Base-by-base conservation (phyloP, 2,329 filamentous ascomycete genomes). In the Neospermospora avenae region DNA sequence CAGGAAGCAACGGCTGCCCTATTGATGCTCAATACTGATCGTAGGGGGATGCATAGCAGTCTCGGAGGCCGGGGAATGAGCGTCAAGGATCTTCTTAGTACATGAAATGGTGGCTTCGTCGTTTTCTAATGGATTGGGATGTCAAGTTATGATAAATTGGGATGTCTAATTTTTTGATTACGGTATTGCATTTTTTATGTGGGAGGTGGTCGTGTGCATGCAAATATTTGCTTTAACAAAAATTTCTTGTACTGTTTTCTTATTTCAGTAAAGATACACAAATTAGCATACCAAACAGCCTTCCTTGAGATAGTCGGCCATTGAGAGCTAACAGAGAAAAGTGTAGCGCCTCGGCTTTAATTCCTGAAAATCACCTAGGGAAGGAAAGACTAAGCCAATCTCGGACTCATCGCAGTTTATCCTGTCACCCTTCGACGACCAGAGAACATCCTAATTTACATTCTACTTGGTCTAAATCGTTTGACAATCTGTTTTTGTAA, bases 1-100 rank as follows among this genome's bases (percentile, higher is more conserved):
- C 76, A 77, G 37, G 83, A 86, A 53, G 93, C 91, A 1, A 95
- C 91, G 7, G 88, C 91, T 13, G 93, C 92, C 3, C 74, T 96
- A 67, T 75, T 96, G 72, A 96, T 96, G 92, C 78, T 97, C 61
- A 96, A 93, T 66, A 85, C 81, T 57, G 91, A 95, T 72, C 83
- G 90, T 42, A 79, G 39, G 62, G 69, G 65, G 54, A 68, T 61
- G 41, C 65, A 62, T 20, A 59, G 55, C 54, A 67, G 60, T 49
- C 58, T 60, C 7, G 72, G 74, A 55, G 75, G 75, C 39, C 73
- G 77, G 52, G 78, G 80, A 2, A 82, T 83, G 77, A 84, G 80
- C 71, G 81, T 84, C 4, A 77, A 76, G 56, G 81, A 84, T 73
- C 69, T 84, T 54, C 71, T 84, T 58, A 83, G 79, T 65, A 76